Conservation (phyloP, 768 basidiomycete species). For the Omphalotus guepiniiformis region DNA sequence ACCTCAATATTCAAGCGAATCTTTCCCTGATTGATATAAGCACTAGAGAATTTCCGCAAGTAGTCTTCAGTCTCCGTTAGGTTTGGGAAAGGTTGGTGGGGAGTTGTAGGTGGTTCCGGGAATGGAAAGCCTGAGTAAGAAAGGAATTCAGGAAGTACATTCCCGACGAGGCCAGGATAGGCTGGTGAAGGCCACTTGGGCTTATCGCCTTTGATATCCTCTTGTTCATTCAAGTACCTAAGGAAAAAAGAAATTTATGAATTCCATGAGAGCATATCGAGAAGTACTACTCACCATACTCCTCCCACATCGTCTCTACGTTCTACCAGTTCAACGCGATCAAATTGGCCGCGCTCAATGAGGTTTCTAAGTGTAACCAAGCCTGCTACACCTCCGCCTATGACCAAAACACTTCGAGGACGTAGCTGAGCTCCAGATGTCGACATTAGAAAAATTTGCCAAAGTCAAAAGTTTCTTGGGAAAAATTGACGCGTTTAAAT, state of each 20-base stretch:
- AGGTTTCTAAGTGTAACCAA: constrained; percentile 48
- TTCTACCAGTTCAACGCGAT: constrained; percentile 30
- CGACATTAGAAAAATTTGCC: too few relatives aligned
- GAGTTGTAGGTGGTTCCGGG: constrained; percentile 22
- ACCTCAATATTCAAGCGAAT: constrained; percentile 42
- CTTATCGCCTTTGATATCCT: not conserved
- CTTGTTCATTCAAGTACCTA: constrained; percentile 30
- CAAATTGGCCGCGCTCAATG: constrained; percentile 27
- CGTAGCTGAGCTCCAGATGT: too few relatives aligned
- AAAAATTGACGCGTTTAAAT: too few relatives aligned
- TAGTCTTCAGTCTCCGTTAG: constrained; percentile 34
- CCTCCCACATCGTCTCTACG: constrained; percentile 46
- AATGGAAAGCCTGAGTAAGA: constrained; percentile 35
- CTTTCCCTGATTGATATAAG: constrained; percentile 24
- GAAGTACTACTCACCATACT: constrained; percentile 34
- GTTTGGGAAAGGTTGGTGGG: constrained; percentile 37
- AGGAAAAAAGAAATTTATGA: not conserved
- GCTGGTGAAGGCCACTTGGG: constrained; percentile 45
- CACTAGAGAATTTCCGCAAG: constrained; percentile 30
- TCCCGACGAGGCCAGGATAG: constrained; percentile 45
- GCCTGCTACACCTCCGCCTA: constrained; percentile 46
- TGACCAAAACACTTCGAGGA: constrained; percentile 34
- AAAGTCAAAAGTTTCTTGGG: too few relatives aligned
- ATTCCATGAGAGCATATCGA: not conserved
- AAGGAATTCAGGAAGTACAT: constrained; percentile 44